Percentiles rank a stretch among this genome's conserved stretches.
phyloP scores from a whole-genome alignment of 23 red algal genomes.

The Agarophyton chilense region DNA sequence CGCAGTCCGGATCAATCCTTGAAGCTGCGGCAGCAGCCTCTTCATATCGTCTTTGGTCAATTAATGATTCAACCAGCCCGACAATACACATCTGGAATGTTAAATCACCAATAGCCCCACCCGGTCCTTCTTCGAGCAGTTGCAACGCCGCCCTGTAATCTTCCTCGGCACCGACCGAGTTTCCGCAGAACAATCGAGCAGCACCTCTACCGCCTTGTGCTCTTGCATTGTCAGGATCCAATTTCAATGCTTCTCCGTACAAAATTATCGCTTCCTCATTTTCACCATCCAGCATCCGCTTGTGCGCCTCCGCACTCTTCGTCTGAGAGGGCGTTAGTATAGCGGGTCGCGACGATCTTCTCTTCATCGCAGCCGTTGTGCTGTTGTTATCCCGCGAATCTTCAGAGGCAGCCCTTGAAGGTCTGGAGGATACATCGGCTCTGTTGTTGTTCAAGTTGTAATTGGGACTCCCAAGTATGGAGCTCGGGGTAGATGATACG shows the following conservation, averaged over 20 bases:
- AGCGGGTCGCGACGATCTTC: not conserved
- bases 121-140: constrained; percentile 50
- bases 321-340: constrained; percentile 19
- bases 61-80: constrained; percentile 69
- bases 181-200: constrained; percentile 54
- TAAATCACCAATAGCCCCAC: constrained; percentile 18
- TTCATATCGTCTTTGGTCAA: constrained; percentile 77
- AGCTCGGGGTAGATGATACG: constrained; percentile 62
- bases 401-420: not conserved
- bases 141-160: constrained; percentile 62
- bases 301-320: constrained; percentile 50
- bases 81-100: constrained; percentile 70
- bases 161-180: constrained; percentile 65
- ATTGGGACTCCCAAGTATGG: constrained; percentile 33
- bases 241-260: constrained; percentile 48
- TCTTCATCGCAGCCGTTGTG: not conserved
- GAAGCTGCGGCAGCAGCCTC: constrained; percentile 50
- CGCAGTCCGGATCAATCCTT: constrained; percentile 39
- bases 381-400: not conserved
- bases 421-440: not conserved
- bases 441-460: not conserved
- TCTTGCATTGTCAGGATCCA: constrained; percentile 45
- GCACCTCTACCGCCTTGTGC: constrained; percentile 70
- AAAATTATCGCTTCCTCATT: constrained; percentile 57
- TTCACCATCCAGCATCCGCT: constrained; percentile 54